Base-by-base conservation (phyloP, 768 basidiomycete genomes). In the Mycena capillaripes region DNA sequence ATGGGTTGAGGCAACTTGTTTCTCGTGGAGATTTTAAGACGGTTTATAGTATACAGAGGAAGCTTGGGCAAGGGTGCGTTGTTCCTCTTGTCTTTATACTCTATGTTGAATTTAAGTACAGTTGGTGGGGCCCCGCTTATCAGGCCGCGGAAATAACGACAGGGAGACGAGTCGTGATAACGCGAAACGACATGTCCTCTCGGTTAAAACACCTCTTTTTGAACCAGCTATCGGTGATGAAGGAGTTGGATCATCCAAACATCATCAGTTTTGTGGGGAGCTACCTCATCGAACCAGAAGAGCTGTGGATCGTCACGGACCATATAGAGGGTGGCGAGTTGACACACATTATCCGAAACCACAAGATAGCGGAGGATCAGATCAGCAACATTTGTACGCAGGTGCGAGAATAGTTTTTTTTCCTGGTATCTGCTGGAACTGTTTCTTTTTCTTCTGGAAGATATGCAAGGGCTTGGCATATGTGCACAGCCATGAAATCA, bases 251-350 rank as follows among this genome's bases (percentile, higher is more conserved):
- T 73, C 97, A 98, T 80, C 95, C 96, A 30, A 98, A 98, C 78
- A 97, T 98, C 70, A 95, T 98, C 85, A 97, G 97, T 83, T 98
- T 95, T 83, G 83, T 97, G 38, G 95, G 97, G 7, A 91, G 95
- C 25, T 97, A 97, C 82, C 89, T 98, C 48, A 90, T 98, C 62
- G 94, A 93, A 82, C 92, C 87, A 79, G 93, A 88, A 60, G 96
- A 97, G 79, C 89, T 98, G 29, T 98, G 97, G 97, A 96, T 98
- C 52, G 97, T 98, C 70, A 97, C 97, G 96, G 97, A 98, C 83
- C 97, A 94, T 79, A 97, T 98, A 96, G 97, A 98, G 82, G 96
- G 97, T 61, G 96, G 97, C 48, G 97, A 97, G 19, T 85, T 99
- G 78, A 98, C 97, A 25, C 97, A 99, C 83, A 93, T 99, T 53